Evolutionary conservation across 2,329 filamentous ascomycete genomes (phyloP).

Genomic region (Verruconis gallopava): DNA sequence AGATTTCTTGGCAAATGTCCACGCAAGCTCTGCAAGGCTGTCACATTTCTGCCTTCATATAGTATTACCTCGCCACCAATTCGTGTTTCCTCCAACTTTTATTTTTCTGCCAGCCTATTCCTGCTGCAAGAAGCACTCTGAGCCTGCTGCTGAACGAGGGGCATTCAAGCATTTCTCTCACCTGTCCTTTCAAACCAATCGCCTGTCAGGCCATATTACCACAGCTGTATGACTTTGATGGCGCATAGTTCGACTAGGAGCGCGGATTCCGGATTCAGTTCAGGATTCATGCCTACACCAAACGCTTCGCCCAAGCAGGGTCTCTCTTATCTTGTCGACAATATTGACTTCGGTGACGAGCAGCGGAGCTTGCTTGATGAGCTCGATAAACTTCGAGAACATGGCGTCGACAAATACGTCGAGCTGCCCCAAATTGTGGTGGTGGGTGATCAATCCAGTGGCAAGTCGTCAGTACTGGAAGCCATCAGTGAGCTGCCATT

Average conservation of each 20-base stretch:
- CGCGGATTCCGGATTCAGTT: slow-evolving; percentile 5
- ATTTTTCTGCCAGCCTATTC: too few species aligned
- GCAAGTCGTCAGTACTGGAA: slow-evolving; percentile 15
- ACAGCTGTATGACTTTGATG: too few species aligned
- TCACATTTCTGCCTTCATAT: neutral
- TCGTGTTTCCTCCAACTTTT: too few species aligned
- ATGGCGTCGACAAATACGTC: slow-evolving; percentile 9
- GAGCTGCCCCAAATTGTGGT: slow-evolving; percentile 15
- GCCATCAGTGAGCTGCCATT: slow-evolving; percentile 14
- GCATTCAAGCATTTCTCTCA: too few species aligned
- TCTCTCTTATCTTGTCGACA: slow-evolving; percentile 7
- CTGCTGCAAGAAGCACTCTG: too few species aligned
- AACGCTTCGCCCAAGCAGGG: slow-evolving; percentile 6
- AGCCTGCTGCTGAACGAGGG: too few species aligned
- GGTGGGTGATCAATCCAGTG: slow-evolving; percentile 16
- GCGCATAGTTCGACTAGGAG: neutral
- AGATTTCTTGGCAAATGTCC: neutral
- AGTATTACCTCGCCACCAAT: too few species aligned
- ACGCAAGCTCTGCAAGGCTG: neutral
- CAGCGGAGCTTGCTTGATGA: slow-evolving; percentile 10
- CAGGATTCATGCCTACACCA: slow-evolving; percentile 9
- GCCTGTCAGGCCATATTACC: too few species aligned
- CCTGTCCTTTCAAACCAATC: too few species aligned
- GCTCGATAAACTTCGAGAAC: slow-evolving; percentile 9
- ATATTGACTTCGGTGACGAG: slow-evolving; percentile 8